Evolutionary conservation across 202 grass and related monocot genomes (phyloP), one percentile per base, ranked within the genome.

Genomic region (Digitaria exilis): DNA sequence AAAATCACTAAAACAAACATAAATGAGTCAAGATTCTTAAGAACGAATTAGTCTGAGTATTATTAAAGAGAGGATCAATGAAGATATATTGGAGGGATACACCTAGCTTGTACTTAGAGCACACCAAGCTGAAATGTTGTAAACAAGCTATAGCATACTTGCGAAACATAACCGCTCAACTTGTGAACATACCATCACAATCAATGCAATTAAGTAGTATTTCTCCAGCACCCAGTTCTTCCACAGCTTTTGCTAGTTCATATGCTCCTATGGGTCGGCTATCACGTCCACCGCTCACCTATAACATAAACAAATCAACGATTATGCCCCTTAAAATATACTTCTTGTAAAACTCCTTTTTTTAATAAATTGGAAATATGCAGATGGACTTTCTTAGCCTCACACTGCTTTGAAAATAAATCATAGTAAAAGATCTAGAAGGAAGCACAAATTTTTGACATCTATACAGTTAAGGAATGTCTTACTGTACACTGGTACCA

Each of bases 401-500:
- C 7, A 11, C n/a, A 12, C 24, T 57, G 54, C 54, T n/a, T 10
- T 7, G 8, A 56, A 51, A 51, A 12, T 14, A 37, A 79, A 13
- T 42, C 9, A 13, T 51, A 73, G 37, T 61, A 13, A 11, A 84
- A 61, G 49, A 22, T 7, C 78, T 64, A 82, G 41, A 56, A 24
- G 25, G 39, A 22, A 71, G 9, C 2, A 3, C 24, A 76, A 43
- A 60, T 9, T 59, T 76, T 34, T 51, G 79, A 76, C n/a, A 76
- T 55, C 16, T 60, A 60, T 73, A 34, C 26, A 69, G 65, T 43
- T 30, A 31, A 68, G 41, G 37, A 71, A 29, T 18, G 21, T 28
- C 87, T 90, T 90, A 98, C 96, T 39, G 93, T 98, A 68, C 96
- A 98, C 44, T 99, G 93, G 75, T 96, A 99, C 96, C 96, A 99